phyloP scores from a whole-genome alignment of 1,284 basidiomycete species.

The Tremellales sp. region DNA sequence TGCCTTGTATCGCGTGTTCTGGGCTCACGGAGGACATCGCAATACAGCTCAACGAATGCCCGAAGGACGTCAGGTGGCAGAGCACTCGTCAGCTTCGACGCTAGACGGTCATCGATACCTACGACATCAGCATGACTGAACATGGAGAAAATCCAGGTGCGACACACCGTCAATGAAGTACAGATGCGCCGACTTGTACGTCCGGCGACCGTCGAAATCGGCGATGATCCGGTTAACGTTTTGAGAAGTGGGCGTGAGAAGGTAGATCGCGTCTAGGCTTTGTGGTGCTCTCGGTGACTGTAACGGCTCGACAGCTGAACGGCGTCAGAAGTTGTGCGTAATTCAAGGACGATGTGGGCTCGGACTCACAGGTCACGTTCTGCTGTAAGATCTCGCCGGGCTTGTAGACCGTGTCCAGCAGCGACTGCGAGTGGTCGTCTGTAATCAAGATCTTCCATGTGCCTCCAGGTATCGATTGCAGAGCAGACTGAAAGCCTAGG shows the following conservation, averaged over 20 bases:
- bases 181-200: slow-evolving; percentile 83
- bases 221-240: slow-evolving; percentile 88
- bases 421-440: slow-evolving; percentile 81
- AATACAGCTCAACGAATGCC: slow-evolving; percentile 73
- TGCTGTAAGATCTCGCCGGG: slow-evolving; percentile 89
- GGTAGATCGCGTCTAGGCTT: slow-evolving; percentile 83
- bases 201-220: slow-evolving; percentile 66
- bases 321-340: not conserved
- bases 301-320: slow-evolving; percentile 51
- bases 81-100: slow-evolving; percentile 60
- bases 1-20: not conserved
- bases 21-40: slow-evolving; percentile 78
- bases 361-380: slow-evolving; percentile 80
- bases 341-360: not conserved
- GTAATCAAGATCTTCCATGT: slow-evolving; percentile 97
- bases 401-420: slow-evolving; percentile 82
- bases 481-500: slow-evolving; percentile 44
- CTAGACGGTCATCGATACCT: slow-evolving; percentile 60
- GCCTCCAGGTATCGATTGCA: slow-evolving; percentile 64
- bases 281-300: slow-evolving; percentile 63
- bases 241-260: slow-evolving; percentile 89
- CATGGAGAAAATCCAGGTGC: slow-evolving; percentile 1
- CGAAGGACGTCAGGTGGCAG: slow-evolving; percentile 53
- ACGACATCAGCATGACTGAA: slow-evolving; percentile 12
- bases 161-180: slow-evolving; percentile 89